Evolutionary conservation across 2,329 filamentous ascomycete genomes (phyloP).

Genomic region (Tolypocladium cylindrosporum): DNA sequence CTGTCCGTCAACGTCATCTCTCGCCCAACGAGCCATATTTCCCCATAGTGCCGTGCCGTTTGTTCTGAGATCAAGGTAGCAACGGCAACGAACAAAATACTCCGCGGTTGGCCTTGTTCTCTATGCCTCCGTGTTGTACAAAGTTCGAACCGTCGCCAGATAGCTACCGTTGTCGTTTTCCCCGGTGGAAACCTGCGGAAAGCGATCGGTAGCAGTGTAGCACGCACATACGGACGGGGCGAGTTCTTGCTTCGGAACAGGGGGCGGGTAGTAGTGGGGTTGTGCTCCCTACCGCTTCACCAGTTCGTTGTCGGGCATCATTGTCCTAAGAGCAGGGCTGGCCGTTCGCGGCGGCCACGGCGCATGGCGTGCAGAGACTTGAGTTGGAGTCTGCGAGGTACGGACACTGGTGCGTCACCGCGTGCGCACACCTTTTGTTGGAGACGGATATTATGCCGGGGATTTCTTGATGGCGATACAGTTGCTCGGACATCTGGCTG

Average conservation of each 20-base stretch:
- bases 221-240: too few species aligned
- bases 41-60: neutral
- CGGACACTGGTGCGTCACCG: slow-evolving; percentile 14
- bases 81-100: neutral
- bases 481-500: neutral
- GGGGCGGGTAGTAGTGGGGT: neutral
- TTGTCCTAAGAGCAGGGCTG: slow-evolving; percentile 11
- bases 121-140: neutral
- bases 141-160: neutral
- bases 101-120: neutral
- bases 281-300: neutral
- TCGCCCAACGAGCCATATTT: neutral
- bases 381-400: slow-evolving; percentile 17
- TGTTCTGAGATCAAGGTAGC: too few species aligned
- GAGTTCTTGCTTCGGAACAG: neutral
- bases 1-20: neutral
- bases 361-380: slow-evolving; percentile 13
- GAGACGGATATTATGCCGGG: slow-evolving; percentile 9
- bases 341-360: slow-evolving; percentile 12
- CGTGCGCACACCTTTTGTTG: slow-evolving; percentile 18
- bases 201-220: neutral
- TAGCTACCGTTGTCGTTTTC: neutral
- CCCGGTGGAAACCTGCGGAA: too few species aligned
- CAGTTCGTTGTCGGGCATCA: neutral
- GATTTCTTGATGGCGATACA: neutral